A percentile compares a stretch with the other conserved stretches of the same genome.
Evolutionary conservation across 805 yeast species (phyloP).

Genomic region (Tetrapisispora iriomotensis): DNA sequence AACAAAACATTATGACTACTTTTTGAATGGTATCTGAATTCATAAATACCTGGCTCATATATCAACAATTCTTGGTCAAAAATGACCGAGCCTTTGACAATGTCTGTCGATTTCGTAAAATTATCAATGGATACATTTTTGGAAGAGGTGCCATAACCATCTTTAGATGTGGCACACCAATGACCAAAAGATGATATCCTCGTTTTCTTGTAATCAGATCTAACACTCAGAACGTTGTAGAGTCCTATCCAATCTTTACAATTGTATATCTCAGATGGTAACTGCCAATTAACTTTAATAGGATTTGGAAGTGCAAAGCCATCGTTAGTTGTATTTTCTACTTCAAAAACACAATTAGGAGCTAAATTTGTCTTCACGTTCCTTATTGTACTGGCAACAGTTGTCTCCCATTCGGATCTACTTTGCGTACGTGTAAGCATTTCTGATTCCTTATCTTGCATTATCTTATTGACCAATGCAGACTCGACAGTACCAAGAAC

Average conservation of each 20-base stretch:
- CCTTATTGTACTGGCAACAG: not conserved
- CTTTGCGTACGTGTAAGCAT: not conserved
- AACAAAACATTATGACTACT: not conserved
- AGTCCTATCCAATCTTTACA: constrained; percentile 68
- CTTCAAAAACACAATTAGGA: constrained; percentile 23
- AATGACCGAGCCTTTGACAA: constrained; percentile 35
- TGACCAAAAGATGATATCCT: constrained; percentile 53
- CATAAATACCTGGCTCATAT: constrained; percentile 3
- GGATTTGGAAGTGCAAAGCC: constrained; percentile 33
- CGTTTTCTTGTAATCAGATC: constrained; percentile 46
- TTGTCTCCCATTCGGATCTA: not conserved
- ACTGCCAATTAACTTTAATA: constrained; percentile 43
- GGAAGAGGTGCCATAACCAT: constrained; percentile 24
- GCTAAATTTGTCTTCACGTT: constrained; percentile 10
- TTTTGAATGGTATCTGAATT: constrained; percentile 1
- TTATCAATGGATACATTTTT: constrained; percentile 2
- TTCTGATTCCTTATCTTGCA: constrained; percentile 6
- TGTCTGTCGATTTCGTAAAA: constrained; percentile 5
- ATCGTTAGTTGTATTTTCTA: constrained; percentile 22
- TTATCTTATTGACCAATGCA: not conserved
- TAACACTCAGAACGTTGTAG: constrained; percentile 52
- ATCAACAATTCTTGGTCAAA: constrained; percentile 31
- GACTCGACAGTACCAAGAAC: constrained; percentile 32
- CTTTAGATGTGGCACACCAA: constrained; percentile 43
- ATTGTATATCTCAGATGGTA: constrained; percentile 39